These are phyloP conservation scores for Penicillium glabrum DNA, from an alignment of 2,329 filamentous ascomycete genomes.

Conservation along the genomic window DNA sequence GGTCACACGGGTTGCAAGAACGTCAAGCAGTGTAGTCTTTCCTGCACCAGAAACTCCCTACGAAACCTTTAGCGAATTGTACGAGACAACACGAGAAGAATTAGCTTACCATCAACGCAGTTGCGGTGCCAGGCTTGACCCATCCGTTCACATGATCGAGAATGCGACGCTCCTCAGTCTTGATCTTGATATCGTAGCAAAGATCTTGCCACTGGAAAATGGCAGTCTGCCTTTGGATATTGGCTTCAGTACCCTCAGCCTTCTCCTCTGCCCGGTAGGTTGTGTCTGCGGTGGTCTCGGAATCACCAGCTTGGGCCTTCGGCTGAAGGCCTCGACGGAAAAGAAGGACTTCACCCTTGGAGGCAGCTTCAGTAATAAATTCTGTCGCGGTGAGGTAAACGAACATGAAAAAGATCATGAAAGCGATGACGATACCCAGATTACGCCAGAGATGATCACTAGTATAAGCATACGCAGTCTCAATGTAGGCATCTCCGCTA, in stretches of 20 bases:
- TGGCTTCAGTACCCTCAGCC: neutral
- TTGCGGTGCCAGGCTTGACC: conserved; percentile 88
- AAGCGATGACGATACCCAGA: conserved; percentile 6
- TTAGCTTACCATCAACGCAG: conserved; percentile 68
- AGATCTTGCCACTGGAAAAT: conserved; percentile 51
- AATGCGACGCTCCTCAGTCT: conserved; percentile 69
- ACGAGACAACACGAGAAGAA: neutral
- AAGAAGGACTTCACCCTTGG: conserved; percentile 31
- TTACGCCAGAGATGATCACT: conserved; percentile 6
- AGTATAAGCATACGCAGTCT: neutral
- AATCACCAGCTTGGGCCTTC: neutral
- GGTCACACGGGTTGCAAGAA: conserved; percentile 76
- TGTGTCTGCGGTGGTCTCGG: neutral
- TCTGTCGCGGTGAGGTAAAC: conserved; percentile 26
- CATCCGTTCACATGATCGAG: conserved; percentile 84
- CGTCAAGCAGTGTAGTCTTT: conserved; percentile 85
- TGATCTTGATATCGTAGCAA: conserved; percentile 72
- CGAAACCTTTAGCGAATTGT: neutral
- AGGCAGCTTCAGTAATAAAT: conserved; percentile 24
- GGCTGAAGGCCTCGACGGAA: conserved; percentile 10
- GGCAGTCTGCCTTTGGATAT: neutral
- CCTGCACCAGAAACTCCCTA: conserved; percentile 78
- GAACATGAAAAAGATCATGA: conserved; percentile 4
- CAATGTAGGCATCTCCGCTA: neutral
- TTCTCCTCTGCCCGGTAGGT: neutral